These are phyloP conservation scores for Daucus carota DNA, from an alignment of 129 eudicot species.

Conservation along the genomic window DH1_v3.0 NC_030386.2:38782001-38782500, in stretches of 20 bases:
- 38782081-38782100: too few relatives aligned
- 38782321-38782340: neutral
- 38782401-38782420: neutral
- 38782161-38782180: neutral
- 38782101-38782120: too few relatives aligned
- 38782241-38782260: neutral
- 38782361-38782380: too few relatives aligned
- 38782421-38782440: neutral
- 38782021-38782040: too few relatives aligned
- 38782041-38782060: neutral
- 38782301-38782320: neutral
- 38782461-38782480: neutral
- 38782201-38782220: neutral
- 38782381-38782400: too few relatives aligned
- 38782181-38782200: neutral
- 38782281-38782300: neutral
- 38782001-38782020: conserved; percentile 87
- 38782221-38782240: neutral
- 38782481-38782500: too few relatives aligned
- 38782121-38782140: too few relatives aligned
- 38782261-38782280: neutral
- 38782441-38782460: neutral
- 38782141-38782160: neutral
- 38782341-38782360: neutral
- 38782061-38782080: neutral